Conservation (phyloP, 441 rosid species). For the Codiaeum variegatum region DNA sequence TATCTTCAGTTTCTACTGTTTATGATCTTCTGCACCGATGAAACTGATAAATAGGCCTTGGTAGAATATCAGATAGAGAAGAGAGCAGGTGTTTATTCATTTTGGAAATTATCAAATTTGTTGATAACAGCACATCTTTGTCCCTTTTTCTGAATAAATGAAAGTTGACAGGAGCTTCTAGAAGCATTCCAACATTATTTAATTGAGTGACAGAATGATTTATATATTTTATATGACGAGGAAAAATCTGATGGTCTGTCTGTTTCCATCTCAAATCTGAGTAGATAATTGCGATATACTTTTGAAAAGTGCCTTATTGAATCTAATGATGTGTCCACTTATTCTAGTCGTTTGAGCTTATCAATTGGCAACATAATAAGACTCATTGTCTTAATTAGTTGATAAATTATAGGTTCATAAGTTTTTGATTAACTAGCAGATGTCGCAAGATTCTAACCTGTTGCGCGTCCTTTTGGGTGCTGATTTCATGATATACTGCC, state of each 20-base stretch:
- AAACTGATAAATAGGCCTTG: neutral
- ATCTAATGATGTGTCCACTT: neutral
- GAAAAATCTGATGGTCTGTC: neutral
- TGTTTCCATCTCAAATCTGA: neutral
- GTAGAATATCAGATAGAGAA: neutral
- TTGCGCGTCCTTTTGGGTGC: neutral
- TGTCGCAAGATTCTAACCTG: neutral
- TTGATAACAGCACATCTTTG: neutral
- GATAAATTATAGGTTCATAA: neutral
- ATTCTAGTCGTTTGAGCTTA: neutral
- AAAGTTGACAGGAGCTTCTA: neutral
- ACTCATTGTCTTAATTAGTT: neutral
- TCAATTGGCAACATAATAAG: neutral
- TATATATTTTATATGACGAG: neutral
- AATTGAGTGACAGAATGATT: neutral
- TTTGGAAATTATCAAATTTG: neutral
- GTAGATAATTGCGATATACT: slow-evolving; percentile 1
- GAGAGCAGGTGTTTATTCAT: neutral
- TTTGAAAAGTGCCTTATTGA: neutral
- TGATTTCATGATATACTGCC: neutral
- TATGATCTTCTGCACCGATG: neutral
- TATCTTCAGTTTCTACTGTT: neutral
- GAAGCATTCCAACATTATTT: neutral
- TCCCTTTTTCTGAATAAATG: neutral
- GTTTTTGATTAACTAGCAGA: neutral